phyloP scores from a whole-genome alignment of 2,329 filamentous ascomycete species.

The Pestalotiopsis sp. region DNA sequence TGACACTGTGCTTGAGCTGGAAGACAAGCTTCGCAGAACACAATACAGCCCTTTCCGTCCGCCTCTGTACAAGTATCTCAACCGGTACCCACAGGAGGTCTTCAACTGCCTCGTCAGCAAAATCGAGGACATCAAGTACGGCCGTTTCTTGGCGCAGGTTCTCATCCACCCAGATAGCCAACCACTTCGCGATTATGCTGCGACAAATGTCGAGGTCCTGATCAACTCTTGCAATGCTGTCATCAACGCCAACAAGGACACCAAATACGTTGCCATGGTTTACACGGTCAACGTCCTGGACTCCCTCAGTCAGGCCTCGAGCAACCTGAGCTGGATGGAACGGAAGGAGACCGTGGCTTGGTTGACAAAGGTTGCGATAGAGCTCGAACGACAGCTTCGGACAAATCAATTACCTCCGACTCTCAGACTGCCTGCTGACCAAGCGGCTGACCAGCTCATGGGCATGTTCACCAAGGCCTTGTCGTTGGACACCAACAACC shows the following conservation, averaged over 20 bases:
- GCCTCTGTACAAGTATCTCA: slow-evolving; percentile 90
- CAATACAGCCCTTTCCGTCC: slow-evolving; percentile 89
- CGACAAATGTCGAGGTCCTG: slow-evolving; percentile 73
- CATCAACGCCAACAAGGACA: slow-evolving; percentile 68
- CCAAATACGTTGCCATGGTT: slow-evolving; percentile 69
- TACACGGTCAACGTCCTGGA: slow-evolving; percentile 87
- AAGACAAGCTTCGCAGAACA: slow-evolving; percentile 82
- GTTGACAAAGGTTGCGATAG: slow-evolving; percentile 71
- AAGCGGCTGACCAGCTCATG: slow-evolving; percentile 88
- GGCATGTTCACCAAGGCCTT: slow-evolving; percentile 81
- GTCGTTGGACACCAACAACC: slow-evolving; percentile 70
- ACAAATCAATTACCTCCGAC: slow-evolving; percentile 69
- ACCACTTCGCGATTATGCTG: slow-evolving; percentile 73
- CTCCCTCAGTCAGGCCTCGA: slow-evolving; percentile 70
- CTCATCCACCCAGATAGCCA: slow-evolving; percentile 75
- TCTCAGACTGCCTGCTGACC: slow-evolving; percentile 82
- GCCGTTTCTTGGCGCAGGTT: slow-evolving; percentile 88
- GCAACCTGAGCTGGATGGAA: slow-evolving; percentile 72
- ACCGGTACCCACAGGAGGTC: slow-evolving; percentile 87
- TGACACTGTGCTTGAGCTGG: slow-evolving; percentile 85
- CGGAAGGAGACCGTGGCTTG: slow-evolving; percentile 63
- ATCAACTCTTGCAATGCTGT: slow-evolving; percentile 68
- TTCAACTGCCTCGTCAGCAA: slow-evolving; percentile 80
- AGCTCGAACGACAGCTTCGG: slow-evolving; percentile 75
- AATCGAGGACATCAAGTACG: slow-evolving; percentile 83